Evolutionary conservation across 768 basidiomycete genomes (phyloP).

Genomic region (Tephrocybe sp.): DNA sequence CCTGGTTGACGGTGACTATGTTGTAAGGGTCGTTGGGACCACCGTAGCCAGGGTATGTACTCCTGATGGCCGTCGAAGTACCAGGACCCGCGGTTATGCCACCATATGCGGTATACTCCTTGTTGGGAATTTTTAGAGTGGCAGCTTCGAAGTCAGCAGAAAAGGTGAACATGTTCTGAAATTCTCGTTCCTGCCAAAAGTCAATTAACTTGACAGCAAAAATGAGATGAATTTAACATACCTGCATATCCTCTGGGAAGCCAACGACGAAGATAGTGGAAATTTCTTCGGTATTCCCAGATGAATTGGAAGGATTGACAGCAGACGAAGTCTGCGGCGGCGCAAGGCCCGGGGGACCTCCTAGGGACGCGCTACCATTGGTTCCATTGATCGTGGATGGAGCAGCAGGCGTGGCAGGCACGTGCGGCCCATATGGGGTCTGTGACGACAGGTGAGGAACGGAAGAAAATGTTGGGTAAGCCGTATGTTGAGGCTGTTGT

Average conservation of each 20-base stretch:
- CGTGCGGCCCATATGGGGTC: slow-evolving; percentile 74
- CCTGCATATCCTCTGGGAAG: slow-evolving; percentile 99
- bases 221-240: slow-evolving; percentile 37
- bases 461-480: slow-evolving; percentile 28
- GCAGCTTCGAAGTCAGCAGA: slow-evolving; percentile 95
- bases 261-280: slow-evolving; percentile 98
- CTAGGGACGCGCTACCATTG: slow-evolving; percentile 18
- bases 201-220: slow-evolving; percentile 15
- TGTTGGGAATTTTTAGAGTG: slow-evolving; percentile 95
- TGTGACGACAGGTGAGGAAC: slow-evolving; percentile 62
- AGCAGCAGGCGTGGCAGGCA: slow-evolving; percentile 38
- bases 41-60: slow-evolving; percentile 26
- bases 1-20: slow-evolving; percentile 79
- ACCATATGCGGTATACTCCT: slow-evolving; percentile 80
- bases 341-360: slow-evolving; percentile 25
- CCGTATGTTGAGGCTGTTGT: slow-evolving; percentile 30
- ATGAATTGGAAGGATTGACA: slow-evolving; percentile 24
- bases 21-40: slow-evolving; percentile 83
- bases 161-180: slow-evolving; percentile 99
- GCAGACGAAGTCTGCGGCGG: slow-evolving; percentile 23
- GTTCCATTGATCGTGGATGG: slow-evolving; percentile 21
- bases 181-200: slow-evolving; percentile 85
- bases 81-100: slow-evolving; percentile 27
- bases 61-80: slow-evolving; percentile 15
- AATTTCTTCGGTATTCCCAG: slow-evolving; percentile 74